Percentiles rank a stretch among this genome's conserved stretches.
Evolutionary conservation across 345 rosid species (phyloP).

Genomic region (Euphorbia pulcherrima): DNA sequence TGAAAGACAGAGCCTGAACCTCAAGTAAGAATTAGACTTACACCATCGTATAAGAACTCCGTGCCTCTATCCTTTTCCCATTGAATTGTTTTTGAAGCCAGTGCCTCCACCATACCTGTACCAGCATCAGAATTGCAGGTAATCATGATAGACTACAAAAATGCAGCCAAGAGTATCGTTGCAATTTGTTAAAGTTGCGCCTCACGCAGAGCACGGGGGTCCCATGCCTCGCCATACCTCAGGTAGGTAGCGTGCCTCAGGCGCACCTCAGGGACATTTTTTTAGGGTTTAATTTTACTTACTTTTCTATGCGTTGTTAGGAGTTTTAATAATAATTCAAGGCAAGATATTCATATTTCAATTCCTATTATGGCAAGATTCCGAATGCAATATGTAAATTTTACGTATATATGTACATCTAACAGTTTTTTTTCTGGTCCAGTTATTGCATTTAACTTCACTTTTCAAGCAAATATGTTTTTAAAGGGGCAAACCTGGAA

Average conservation of each 20-base stretch:
- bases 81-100: slow-evolving; percentile 70
- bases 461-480: too few species aligned
- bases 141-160: neutral
- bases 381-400: too few species aligned
- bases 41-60: slow-evolving; percentile 88
- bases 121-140: slow-evolving; percentile 7
- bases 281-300: too few species aligned
- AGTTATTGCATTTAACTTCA: too few species aligned
- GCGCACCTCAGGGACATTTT: too few species aligned
- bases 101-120: slow-evolving; percentile 80
- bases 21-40: slow-evolving; percentile 31
- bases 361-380: too few species aligned
- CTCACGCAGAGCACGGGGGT: too few species aligned
- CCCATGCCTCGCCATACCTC: too few species aligned
- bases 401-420: too few species aligned
- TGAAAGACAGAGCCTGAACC: neutral
- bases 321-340: neutral
- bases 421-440: too few species aligned
- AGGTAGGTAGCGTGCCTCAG: too few species aligned
- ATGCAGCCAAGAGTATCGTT: neutral
- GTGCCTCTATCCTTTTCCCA: slow-evolving; percentile 88
- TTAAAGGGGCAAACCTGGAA: slow-evolving; percentile 67
- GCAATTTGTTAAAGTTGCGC: neutral
- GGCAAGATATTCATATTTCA: neutral
- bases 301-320: too few species aligned